Percentiles rank a stretch among this genome's conserved stretches.
Conservation (phyloP, 768 basidiomycete species). For the Termitomyces sp. region DNA sequence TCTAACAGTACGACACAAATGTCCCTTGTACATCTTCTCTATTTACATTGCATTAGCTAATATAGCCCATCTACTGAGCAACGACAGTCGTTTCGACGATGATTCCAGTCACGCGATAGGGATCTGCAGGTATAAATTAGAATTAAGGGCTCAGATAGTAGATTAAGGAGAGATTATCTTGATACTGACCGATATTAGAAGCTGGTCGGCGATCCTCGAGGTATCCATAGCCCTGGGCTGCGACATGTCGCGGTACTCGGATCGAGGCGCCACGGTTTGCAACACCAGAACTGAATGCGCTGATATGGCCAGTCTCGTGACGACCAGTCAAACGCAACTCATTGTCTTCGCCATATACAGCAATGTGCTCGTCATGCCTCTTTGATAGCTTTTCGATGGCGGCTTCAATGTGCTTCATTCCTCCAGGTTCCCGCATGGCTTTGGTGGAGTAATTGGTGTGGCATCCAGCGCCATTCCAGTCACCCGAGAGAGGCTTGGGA, state of each 20-base stretch:
- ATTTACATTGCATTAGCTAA: neutral
- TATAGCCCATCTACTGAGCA: conserved; percentile 37
- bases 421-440: conserved; percentile 89
- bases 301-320: conserved; percentile 96
- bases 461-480: conserved; percentile 99
- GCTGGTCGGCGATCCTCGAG: conserved; percentile 96
- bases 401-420: conserved; percentile 86
- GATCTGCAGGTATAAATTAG: conserved; percentile 44
- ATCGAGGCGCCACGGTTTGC: conserved; percentile 97
- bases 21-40: conserved; percentile 8
- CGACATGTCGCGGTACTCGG: conserved; percentile 92
- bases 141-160: conserved; percentile 1
- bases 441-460: conserved; percentile 98
- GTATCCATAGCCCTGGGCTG: conserved; percentile 90
- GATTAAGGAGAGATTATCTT: conserved; percentile 6
- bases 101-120: conserved; percentile 90
- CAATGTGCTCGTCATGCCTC: conserved; percentile 92
- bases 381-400: conserved; percentile 91
- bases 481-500: conserved; percentile 94
- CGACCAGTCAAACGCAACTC: conserved; percentile 92
- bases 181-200: conserved; percentile 89
- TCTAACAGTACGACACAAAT: conserved; percentile 4
- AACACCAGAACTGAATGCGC: conserved; percentile 87
- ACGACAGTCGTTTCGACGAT: conserved; percentile 85
- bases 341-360: conserved; percentile 97